phyloP scores from a whole-genome alignment of 164 flowering plant species.

The Nymphaea thermarum region DNA sequence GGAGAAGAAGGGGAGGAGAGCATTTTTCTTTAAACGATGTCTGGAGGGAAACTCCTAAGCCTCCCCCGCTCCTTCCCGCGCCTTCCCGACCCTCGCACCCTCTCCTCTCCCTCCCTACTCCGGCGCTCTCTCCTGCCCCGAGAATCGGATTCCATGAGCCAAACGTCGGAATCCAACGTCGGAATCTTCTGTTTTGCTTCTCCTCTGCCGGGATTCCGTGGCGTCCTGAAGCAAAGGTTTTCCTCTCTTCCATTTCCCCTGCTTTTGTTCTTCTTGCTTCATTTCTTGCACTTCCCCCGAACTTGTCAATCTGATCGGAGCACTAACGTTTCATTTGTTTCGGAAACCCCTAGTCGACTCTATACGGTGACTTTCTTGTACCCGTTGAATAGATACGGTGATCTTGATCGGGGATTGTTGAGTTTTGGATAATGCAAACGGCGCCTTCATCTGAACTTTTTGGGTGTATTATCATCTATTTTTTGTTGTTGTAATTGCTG shows the following conservation, averaged over 20 bases:
- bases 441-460: too few species aligned
- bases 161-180: slow-evolving; percentile 60
- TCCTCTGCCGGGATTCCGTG: slow-evolving; percentile 74
- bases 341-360: too few species aligned
- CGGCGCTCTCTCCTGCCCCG: slow-evolving; percentile 5
- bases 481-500: too few species aligned
- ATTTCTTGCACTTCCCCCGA: too few species aligned
- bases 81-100: slow-evolving; percentile 24
- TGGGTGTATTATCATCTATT: too few species aligned
- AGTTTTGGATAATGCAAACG: too few species aligned
- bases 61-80: slow-evolving; percentile 11
- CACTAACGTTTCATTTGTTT: too few species aligned
- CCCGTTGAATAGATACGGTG: too few species aligned
- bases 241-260: not conserved
- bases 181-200: slow-evolving; percentile 76
- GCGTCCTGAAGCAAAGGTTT: slow-evolving; percentile 82
- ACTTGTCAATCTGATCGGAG: too few species aligned
- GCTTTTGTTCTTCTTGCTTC: not conserved
- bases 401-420: too few species aligned
- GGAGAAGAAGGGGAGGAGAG: too few species aligned
- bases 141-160: slow-evolving; percentile 17
- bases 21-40: not conserved
- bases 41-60: slow-evolving; percentile 3
- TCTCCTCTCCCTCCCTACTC: slow-evolving; percentile 20
- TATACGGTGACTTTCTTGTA: too few species aligned